Base-by-base conservation (phyloP, 805 yeast species). In the Saccharomycopsis lassenensis region DNA sequence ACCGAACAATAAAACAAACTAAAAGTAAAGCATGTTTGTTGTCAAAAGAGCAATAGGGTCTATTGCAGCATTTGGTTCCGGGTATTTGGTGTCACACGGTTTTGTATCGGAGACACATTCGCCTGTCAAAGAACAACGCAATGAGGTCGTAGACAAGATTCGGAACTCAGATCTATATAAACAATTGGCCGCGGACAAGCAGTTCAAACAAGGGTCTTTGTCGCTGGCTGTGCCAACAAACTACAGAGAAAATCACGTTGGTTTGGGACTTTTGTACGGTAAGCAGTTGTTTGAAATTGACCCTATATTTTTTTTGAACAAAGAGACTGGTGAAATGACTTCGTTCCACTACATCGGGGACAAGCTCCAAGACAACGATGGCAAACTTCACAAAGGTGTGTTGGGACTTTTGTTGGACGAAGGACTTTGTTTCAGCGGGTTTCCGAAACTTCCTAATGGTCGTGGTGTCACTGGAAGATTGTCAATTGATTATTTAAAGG, bases 391-490 rank as follows among this genome's bases (percentile, higher is more conserved):
- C 52, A 79, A 81, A 48, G 95, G 96, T 3, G 64, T 87, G 14
- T 14, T 43, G 2, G 38, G 41, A 16, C 23, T 43, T 4, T 29
- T 43, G 26, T 43, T 89, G 36, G 97, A 89, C 56, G 96, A 87
- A 52, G 78, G 80, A 0, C 59, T 89, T 20, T 84, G 95, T 49
- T 65, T 74, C 29, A 81, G 94, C 50, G 97, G 95, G 11, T 89
- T 86, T 52, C 74, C 84, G 3, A 59, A 68, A 19, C 61, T 89
- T 8, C 97, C 97, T 1, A 73, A 76, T 39, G 69, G 74, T 38
- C 65, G 79, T 34, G 98, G 97, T 10, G 95, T 91, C 17, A 89
- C 98, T 0, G 98, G 95, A 0, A 68, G 65, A 34, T 61, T 89
- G 29, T 57, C 68, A 2, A 62, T 89, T 6, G 64, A 79, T 35